Base-by-base conservation (phyloP, 768 basidiomycete genomes). In the Gloeopeniophorella convolvens region DNA sequence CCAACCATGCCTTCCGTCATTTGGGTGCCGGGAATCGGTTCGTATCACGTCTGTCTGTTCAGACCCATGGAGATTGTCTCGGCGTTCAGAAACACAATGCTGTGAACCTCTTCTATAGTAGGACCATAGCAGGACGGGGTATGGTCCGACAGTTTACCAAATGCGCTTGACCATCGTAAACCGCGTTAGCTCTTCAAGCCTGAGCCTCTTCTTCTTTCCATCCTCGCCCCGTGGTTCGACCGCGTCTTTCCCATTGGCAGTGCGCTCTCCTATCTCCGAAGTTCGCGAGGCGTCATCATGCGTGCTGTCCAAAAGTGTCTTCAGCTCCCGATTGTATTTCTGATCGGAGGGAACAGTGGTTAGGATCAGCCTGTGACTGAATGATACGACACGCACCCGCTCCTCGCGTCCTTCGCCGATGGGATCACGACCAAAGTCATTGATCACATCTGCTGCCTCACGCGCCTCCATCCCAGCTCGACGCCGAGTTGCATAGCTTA, bases 131-230 rank as follows among this genome's bases (percentile, higher is more conserved):
- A 31, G 41, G 23, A 3, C 12, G 10, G 6, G 30, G 27, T n/a
- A n/a, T n/a, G n/a, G n/a, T n/a, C n/a, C n/a, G n/a, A n/a, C n/a
- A n/a, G n/a, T 20, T 65, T 56, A 83, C 79, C 79, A 94, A 37
- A 95, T 94, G 45, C 89, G 75, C 63, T 95, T 95, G 39, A 95
- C 86, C 93, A 97, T 97, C 16, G 92, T 95, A 72, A 88, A 97
- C 48, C 93, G 68, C 28, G 90, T 95, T 42, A 97, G 75, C 62
- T 95, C 90, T 64, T 96, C 92, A 42, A 97, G 66, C 51, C 80
- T 79, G 49, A 89, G 75, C 39, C 82, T 72, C 49, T 77, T 82
- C 61, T 73, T 79, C 48, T 61, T 56, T 13, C 56, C 60, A 26
- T 45, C 59, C 36, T 54, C 27, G 48, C 55, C 24, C 45, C 53